These are phyloP conservation scores for Epichloe baconii DNA, from an alignment of 2,329 filamentous ascomycete genomes.

Conservation along the genomic window DNA sequence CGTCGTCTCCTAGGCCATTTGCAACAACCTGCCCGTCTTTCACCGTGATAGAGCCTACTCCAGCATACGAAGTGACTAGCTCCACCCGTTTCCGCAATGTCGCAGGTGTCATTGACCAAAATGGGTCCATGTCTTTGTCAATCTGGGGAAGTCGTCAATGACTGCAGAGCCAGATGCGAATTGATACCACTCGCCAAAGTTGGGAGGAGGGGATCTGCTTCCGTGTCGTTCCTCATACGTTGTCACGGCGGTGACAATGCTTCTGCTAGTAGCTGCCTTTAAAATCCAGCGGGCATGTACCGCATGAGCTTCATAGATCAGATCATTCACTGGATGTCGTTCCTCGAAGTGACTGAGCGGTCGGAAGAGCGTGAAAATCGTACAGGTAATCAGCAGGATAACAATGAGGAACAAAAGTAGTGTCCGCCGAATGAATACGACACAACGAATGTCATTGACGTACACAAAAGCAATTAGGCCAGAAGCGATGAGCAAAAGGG, in stretches of 20 bases:
- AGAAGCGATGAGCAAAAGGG: constrained; percentile 24
- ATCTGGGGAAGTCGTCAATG: constrained; percentile 73
- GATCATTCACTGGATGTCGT: constrained; percentile 33
- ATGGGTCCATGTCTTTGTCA: constrained; percentile 59
- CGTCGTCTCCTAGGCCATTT: constrained; percentile 20
- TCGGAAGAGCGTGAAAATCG: constrained; percentile 23
- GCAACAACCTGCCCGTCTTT: constrained; percentile 45
- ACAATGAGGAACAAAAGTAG: constrained; percentile 27
- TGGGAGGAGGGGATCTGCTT: constrained; percentile 59
- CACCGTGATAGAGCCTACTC: constrained; percentile 41
- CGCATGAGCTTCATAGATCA: constrained; percentile 35
- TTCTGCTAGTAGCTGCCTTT: constrained; percentile 33
- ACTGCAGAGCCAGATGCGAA: constrained; percentile 61
- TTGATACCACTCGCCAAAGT: constrained; percentile 76
- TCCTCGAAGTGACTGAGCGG: constrained; percentile 15
- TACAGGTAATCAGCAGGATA: constrained; percentile 22
- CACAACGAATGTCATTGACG: constrained; percentile 27
- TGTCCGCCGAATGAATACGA: constrained; percentile 30
- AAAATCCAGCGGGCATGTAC: constrained; percentile 36
- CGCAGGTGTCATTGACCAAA: constrained; percentile 59
- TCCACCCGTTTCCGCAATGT: constrained; percentile 49
- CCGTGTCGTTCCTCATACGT: constrained; percentile 41
- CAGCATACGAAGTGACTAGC: constrained; percentile 25
- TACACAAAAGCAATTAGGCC: constrained; percentile 32
- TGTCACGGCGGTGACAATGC: constrained; percentile 30